phyloP scores from a whole-genome alignment of 2,329 filamentous ascomycete genomes.

The Nemania abortiva region DNA sequence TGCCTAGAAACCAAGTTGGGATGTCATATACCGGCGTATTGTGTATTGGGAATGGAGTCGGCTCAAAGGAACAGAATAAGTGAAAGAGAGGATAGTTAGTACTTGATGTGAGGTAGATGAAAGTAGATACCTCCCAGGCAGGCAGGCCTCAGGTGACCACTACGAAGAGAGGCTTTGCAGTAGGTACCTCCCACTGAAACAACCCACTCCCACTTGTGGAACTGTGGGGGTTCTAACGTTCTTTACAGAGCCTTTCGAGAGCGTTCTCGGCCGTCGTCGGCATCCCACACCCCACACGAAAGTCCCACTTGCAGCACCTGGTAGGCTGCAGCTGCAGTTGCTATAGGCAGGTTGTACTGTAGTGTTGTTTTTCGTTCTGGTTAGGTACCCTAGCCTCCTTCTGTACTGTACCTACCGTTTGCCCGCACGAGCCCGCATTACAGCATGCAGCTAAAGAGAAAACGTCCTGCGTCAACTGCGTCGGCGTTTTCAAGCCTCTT shows the following conservation, averaged over 20 bases:
- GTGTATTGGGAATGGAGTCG: slow-evolving; percentile 3
- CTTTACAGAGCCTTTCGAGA: not conserved
- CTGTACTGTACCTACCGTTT: not conserved
- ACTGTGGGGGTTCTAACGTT: not conserved
- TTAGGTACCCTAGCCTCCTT: not conserved
- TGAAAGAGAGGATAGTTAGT: slow-evolving; percentile 22
- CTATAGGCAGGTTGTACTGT: not conserved
- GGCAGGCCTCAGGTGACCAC: no score
- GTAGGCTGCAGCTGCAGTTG: slow-evolving; percentile 1
- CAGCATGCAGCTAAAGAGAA: slow-evolving; percentile 1
- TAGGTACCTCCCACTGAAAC: not conserved
- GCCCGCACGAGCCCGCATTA: not conserved
- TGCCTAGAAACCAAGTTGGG: not conserved
- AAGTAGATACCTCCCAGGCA: no score
- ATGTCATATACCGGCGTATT: not conserved
- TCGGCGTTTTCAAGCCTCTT: no score
- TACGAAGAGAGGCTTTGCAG: no score
- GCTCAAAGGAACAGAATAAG: slow-evolving; percentile 14
- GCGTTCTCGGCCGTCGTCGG: slow-evolving; percentile 38
- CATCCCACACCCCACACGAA: slow-evolving; percentile 19
- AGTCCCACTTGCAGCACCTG: not conserved
- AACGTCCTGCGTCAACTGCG: not conserved
- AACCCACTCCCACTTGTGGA: not conserved
- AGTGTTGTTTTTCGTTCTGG: not conserved
- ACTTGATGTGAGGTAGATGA: not conserved